These are phyloP conservation scores for Aspergillus diversus DNA, from an alignment of 495 filamentous ascomycete species.

Conservation along the genomic window DNA sequence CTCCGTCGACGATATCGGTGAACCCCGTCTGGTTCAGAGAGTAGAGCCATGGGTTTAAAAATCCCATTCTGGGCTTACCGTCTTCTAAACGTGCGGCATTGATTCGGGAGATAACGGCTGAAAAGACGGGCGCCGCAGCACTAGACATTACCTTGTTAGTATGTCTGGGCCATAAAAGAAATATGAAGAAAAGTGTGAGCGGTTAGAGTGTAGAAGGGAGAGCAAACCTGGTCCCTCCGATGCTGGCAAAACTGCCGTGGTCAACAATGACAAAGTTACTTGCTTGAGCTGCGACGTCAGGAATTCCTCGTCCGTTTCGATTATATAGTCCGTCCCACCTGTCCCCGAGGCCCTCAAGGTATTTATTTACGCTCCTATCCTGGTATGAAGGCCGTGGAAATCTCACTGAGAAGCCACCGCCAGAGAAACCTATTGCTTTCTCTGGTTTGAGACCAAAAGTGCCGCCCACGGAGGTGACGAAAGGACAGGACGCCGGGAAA, in stretches of 20 bases:
- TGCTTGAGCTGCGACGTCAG: slow-evolving; percentile 68
- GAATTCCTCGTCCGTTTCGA: slow-evolving; percentile 66
- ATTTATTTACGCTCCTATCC: slow-evolving; percentile 55
- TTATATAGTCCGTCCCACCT: slow-evolving; percentile 57
- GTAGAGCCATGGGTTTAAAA: slow-evolving; percentile 70
- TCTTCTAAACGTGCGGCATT: slow-evolving; percentile 58
- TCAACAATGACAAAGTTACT: slow-evolving; percentile 44
- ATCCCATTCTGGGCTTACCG: slow-evolving; percentile 56
- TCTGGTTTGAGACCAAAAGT: slow-evolving; percentile 59
- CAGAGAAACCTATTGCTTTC: slow-evolving; percentile 59
- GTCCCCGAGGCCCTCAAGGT: slow-evolving; percentile 47
- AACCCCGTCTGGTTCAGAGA: slow-evolving; percentile 47
- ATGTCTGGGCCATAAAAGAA: neutral
- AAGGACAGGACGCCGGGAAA: slow-evolving; percentile 82
- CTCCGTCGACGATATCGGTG: slow-evolving; percentile 60
- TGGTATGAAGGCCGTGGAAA: slow-evolving; percentile 71
- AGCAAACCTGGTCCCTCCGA: slow-evolving; percentile 49
- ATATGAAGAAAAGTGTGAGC: neutral
- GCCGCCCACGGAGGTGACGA: slow-evolving; percentile 77
- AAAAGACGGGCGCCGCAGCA: slow-evolving; percentile 58
- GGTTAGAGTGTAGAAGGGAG: neutral
- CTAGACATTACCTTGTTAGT: slow-evolving; percentile 8
- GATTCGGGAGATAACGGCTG: slow-evolving; percentile 56
- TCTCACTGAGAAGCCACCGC: slow-evolving; percentile 74
- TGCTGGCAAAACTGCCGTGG: slow-evolving; percentile 36